phyloP scores from a whole-genome alignment of 768 basidiomycete genomes.

The Polyporus arcularius region DNA sequence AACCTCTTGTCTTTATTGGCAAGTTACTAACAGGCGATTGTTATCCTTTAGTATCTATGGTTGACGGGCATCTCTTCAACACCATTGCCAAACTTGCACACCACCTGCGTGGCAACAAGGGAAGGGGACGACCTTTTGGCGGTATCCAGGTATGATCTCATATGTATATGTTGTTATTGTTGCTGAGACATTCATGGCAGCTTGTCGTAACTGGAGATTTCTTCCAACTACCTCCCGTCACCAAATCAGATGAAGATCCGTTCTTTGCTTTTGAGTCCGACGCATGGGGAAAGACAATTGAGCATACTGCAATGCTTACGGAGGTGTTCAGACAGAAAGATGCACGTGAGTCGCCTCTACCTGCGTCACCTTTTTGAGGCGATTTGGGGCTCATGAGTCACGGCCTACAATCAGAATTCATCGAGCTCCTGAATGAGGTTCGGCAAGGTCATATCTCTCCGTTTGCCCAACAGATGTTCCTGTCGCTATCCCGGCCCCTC shows the following conservation, averaged over 20 bases:
- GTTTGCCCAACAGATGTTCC: slow-evolving; percentile 49
- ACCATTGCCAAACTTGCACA: slow-evolving; percentile 57
- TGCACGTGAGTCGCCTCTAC: slow-evolving; percentile 51
- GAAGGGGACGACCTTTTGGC: slow-evolving; percentile 54
- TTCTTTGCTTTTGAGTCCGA: slow-evolving; percentile 70
- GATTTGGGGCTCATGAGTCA: neutral
- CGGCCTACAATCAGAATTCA: slow-evolving; percentile 48
- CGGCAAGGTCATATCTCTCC: slow-evolving; percentile 58
- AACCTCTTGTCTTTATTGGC: neutral
- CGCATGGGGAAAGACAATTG: slow-evolving; percentile 55
- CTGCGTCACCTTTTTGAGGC: neutral
- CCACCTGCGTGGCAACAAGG: slow-evolving; percentile 48
- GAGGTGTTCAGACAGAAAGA: slow-evolving; percentile 81
- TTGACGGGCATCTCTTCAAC: slow-evolving; percentile 63
- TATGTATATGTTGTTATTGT: neutral
- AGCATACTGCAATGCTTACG: slow-evolving; percentile 61
- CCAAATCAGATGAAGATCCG: slow-evolving; percentile 41
- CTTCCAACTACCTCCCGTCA: slow-evolving; percentile 65
- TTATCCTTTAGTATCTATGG: slow-evolving; percentile 64
- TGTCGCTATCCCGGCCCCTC: slow-evolving; percentile 42
- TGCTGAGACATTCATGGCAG: slow-evolving; percentile 26
- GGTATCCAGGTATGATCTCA: slow-evolving; percentile 58
- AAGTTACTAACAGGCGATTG: too few species aligned
- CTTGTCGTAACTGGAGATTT: slow-evolving; percentile 64
- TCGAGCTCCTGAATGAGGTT: slow-evolving; percentile 76